Conservation (phyloP, 805 yeast species). For the Cyberlindnera misumaiensis region DNA sequence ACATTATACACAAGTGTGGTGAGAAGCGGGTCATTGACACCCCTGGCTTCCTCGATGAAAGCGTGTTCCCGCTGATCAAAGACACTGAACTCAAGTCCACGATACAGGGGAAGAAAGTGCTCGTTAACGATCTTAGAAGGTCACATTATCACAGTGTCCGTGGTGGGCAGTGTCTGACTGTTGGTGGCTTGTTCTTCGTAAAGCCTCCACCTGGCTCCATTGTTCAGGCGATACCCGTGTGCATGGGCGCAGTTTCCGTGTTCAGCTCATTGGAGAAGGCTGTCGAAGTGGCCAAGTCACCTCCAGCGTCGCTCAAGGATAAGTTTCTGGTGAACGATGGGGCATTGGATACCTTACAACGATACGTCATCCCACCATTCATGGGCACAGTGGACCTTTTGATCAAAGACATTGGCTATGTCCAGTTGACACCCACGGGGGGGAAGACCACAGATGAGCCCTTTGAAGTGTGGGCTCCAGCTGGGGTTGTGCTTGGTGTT, state of each 20-base stretch:
- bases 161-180: slow-evolving; percentile 39
- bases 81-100: slow-evolving; percentile 24
- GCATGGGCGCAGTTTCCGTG: slow-evolving; percentile 28
- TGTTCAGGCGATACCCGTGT: slow-evolving; percentile 39
- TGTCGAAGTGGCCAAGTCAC: slow-evolving; percentile 21
- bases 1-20: slow-evolving; percentile 35
- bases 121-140: slow-evolving; percentile 24
- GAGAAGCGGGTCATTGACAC: slow-evolving; percentile 28
- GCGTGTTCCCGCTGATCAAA: slow-evolving; percentile 24
- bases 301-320: slow-evolving; percentile 23
- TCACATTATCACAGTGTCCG: slow-evolving; percentile 29
- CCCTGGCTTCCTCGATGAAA: slow-evolving; percentile 30
- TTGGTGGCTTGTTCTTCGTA: slow-evolving; percentile 59
- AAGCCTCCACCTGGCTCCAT: slow-evolving; percentile 46
- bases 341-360: slow-evolving; percentile 27
- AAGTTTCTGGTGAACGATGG: slow-evolving; percentile 23
- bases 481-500: slow-evolving; percentile 45
- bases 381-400: slow-evolving; percentile 61
- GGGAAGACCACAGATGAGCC: slow-evolving; percentile 26
- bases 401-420: slow-evolving; percentile 55
- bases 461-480: slow-evolving; percentile 48
- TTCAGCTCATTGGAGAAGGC: slow-evolving; percentile 29
- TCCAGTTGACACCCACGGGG: slow-evolving; percentile 58
- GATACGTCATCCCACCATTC: slow-evolving; percentile 65
- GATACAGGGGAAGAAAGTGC: slow-evolving; percentile 27